Conservation (phyloP, 75 land plant species). For the Cupressus sempervirens region DNA sequence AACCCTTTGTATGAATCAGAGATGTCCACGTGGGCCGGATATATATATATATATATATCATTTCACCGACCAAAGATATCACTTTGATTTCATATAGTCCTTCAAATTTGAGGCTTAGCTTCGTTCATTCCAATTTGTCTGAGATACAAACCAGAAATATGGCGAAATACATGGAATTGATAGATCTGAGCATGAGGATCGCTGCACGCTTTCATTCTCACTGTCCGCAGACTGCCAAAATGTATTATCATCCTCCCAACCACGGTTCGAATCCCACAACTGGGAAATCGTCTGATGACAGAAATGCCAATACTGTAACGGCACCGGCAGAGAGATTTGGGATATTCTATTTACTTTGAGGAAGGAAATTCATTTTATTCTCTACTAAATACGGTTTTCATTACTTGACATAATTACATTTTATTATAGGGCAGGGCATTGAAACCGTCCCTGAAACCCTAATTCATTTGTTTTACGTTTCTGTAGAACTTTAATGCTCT, state of each 20-base stretch:
- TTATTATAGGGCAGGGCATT: not conserved
- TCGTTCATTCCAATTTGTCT: too few species aligned
- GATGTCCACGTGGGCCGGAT: too few species aligned
- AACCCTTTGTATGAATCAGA: too few species aligned
- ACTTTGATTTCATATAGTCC: too few species aligned
- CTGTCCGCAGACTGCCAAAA: slow-evolving; percentile 35
- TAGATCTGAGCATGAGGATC: slow-evolving; percentile 28
- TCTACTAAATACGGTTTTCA: too few species aligned
- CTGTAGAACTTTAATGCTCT: too few species aligned
- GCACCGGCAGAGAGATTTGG: not conserved
- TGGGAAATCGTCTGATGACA: not conserved
- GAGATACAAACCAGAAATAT: not conserved
- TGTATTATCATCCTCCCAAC: slow-evolving; percentile 34
- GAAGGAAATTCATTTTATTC: too few species aligned
- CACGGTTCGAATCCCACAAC: not conserved
- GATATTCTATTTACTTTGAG: not conserved
- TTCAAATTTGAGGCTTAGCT: too few species aligned
- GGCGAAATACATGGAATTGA: slow-evolving; percentile 32
- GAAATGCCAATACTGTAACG: not conserved
- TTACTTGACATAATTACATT: too few species aligned
- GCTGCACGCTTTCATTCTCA: slow-evolving; percentile 36
- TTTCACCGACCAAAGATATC: too few species aligned
- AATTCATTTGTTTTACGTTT: too few species aligned
- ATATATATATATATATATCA: too few species aligned
- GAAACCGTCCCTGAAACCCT: not conserved